Percentiles rank a stretch among this genome's conserved stretches.
Evolutionary conservation across 1,139 yeast species (phyloP).

Genomic region (Suhomyces guaymorum): DNA sequence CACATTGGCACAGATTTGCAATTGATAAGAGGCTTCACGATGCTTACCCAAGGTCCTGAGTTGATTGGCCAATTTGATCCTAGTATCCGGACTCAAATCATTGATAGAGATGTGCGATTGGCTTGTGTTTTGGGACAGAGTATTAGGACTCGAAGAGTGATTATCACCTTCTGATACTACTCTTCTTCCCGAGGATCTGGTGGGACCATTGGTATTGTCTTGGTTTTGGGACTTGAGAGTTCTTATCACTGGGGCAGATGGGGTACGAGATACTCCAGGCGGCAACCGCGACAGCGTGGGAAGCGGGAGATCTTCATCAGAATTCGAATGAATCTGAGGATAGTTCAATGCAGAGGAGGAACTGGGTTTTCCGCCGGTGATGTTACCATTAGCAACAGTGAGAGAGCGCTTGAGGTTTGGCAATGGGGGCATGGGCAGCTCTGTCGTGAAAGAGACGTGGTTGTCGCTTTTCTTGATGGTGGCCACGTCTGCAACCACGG

Average conservation of each 20-base stretch:
- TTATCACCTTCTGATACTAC: constrained; percentile 9
- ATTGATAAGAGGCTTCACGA: constrained; percentile 68
- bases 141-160: constrained; percentile 1
- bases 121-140: not conserved
- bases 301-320: constrained; percentile 6
- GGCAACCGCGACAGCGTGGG: constrained; percentile 3
- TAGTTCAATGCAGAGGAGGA: not conserved
- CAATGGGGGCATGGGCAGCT: constrained; percentile 2
- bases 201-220: too few species aligned
- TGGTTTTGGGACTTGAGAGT: not conserved
- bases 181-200: constrained; percentile 3
- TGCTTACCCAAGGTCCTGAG: constrained; percentile 60
- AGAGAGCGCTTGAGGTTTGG: constrained; percentile 7
- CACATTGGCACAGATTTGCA: constrained; percentile 59
- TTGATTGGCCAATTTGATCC: constrained; percentile 54
- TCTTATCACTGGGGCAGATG: constrained; percentile 18
- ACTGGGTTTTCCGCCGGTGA: not conserved
- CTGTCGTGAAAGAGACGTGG: constrained; percentile 3
- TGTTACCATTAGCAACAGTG: constrained; percentile 1
- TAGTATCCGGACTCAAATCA: constrained; percentile 40
- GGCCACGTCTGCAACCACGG: constrained; percentile 31
- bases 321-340: constrained; percentile 1
- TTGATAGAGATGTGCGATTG: not conserved
- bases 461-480: constrained; percentile 9
- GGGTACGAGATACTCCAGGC: constrained; percentile 15